Conservation (phyloP, 805 yeast genomes). For the Saturnispora diversa region DNA sequence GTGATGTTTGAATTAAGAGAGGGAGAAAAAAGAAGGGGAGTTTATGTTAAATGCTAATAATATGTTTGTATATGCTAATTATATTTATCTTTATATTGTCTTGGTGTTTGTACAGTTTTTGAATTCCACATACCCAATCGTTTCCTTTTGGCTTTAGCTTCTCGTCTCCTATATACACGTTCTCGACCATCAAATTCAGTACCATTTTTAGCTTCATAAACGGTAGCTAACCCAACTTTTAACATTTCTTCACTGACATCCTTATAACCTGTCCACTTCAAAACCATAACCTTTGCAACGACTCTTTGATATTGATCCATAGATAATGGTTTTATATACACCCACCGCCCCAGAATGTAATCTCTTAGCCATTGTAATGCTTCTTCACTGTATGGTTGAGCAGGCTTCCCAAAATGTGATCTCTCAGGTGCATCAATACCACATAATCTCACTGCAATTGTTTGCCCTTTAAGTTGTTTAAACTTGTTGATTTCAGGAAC, state of each 20-base stretch:
- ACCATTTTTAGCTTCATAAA: slow-evolving; percentile 73
- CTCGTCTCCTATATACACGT: slow-evolving; percentile 47
- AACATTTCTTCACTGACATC: slow-evolving; percentile 89
- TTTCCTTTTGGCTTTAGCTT: slow-evolving; percentile 47
- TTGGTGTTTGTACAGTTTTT: slow-evolving; percentile 53
- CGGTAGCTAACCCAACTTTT: slow-evolving; percentile 71
- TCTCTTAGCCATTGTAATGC: slow-evolving; percentile 69
- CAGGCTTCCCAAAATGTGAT: slow-evolving; percentile 87
- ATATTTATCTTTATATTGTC: slow-evolving; percentile 57
- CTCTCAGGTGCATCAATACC: slow-evolving; percentile 98
- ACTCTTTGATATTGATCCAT: slow-evolving; percentile 86
- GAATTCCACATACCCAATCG: slow-evolving; percentile 66
- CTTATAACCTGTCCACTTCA: slow-evolving; percentile 57
- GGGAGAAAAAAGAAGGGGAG: slow-evolving; percentile 73
- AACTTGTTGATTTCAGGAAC: slow-evolving; percentile 48
- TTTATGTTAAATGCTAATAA: slow-evolving; percentile 64
- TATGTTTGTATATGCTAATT: slow-evolving; percentile 6
- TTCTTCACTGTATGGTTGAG: slow-evolving; percentile 82
- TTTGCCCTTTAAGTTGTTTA: slow-evolving; percentile 47
- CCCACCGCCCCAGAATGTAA: slow-evolving; percentile 56
- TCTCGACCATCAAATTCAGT: slow-evolving; percentile 85
- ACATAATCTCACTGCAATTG: slow-evolving; percentile 74
- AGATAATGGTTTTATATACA: slow-evolving; percentile 69
- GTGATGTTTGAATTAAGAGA: slow-evolving; percentile 93
- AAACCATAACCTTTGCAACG: slow-evolving; percentile 63